A percentile compares a stretch with the other conserved stretches of the same genome.
Conservation (phyloP, 129 eudicot species). For the Kitagawia praeruptora region DNA sequence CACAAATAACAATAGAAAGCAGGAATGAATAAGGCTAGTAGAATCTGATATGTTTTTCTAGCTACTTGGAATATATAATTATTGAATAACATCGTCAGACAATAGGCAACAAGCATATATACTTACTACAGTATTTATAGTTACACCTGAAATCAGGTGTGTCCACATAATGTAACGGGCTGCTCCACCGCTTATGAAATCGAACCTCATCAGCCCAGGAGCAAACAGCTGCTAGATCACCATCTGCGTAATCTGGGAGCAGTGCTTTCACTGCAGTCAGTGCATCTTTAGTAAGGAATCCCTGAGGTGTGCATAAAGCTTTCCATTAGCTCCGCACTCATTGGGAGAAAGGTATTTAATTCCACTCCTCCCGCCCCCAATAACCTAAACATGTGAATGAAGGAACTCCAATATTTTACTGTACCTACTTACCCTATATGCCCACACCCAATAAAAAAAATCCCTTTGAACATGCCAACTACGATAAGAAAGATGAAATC, state of each 20-base stretch:
- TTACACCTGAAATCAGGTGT: constrained; percentile 98
- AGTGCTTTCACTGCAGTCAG: constrained; percentile 50
- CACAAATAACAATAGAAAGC: not conserved
- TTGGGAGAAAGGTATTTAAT: not conserved
- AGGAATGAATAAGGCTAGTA: not conserved
- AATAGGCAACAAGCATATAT: not conserved
- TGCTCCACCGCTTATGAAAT: constrained; percentile 71
- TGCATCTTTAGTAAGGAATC: constrained; percentile 64
- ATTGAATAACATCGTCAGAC: constrained; percentile 3
- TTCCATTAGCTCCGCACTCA: not conserved
- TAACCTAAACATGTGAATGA: not conserved
- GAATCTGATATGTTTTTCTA: not conserved
- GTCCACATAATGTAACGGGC: constrained; percentile 80
- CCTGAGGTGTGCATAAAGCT: constrained; percentile 28
- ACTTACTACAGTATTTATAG: constrained; percentile 85
- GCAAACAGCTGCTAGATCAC: constrained; percentile 77
- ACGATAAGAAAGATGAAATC: not conserved
- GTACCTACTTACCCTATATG: not conserved
- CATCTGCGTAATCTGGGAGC: constrained; percentile 86
- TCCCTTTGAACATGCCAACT: not conserved
- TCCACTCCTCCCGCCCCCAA: not conserved
- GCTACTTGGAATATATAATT: not conserved
- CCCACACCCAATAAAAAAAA: not conserved
- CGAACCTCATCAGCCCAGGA: constrained; percentile 80
- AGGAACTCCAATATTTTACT: not conserved